These are phyloP conservation scores for Chaetomiaceae sp. DNA, from an alignment of 2,329 filamentous ascomycete species.

Conservation along the genomic window DNA sequence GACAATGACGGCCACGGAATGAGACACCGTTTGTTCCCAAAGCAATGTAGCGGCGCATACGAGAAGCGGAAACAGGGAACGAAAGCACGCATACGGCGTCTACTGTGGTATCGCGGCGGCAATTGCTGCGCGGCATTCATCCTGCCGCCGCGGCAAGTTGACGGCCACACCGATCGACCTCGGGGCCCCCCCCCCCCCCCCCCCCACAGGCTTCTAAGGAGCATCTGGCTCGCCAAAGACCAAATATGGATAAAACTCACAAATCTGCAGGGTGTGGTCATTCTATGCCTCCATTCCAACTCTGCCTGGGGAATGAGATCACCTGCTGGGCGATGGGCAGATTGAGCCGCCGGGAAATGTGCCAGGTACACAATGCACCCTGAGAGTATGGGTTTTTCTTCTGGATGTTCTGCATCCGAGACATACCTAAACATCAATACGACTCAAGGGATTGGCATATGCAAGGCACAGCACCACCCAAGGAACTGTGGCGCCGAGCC, in stretches of 20 bases:
- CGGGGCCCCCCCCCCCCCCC: too few species aligned
- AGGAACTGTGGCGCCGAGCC: too few species aligned
- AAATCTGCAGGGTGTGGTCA: too few species aligned
- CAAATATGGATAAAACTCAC: neutral
- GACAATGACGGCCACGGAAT: neutral
- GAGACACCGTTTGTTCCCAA: neutral
- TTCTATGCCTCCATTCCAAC: neutral
- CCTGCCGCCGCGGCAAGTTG: neutral
- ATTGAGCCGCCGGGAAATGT: neutral
- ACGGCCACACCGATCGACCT: conserved; percentile 4
- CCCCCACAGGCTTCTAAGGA: too few species aligned
- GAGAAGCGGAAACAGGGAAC: neutral
- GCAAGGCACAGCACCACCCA: neutral
- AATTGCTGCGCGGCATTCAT: neutral
- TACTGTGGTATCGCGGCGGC: neutral
- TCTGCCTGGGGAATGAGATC: neutral
- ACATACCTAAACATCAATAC: neutral
- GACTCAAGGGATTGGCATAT: neutral
- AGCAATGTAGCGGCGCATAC: neutral
- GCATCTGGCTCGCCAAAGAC: neutral
- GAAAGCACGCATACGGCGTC: neutral
- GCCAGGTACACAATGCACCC: neutral
- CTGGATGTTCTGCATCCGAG: conserved; percentile 4
- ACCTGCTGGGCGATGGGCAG: neutral
- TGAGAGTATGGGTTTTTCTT: neutral